These are phyloP conservation scores for Termitomyces sp. DNA, from an alignment of 768 basidiomycete genomes.

Conservation along the genomic window DNA sequence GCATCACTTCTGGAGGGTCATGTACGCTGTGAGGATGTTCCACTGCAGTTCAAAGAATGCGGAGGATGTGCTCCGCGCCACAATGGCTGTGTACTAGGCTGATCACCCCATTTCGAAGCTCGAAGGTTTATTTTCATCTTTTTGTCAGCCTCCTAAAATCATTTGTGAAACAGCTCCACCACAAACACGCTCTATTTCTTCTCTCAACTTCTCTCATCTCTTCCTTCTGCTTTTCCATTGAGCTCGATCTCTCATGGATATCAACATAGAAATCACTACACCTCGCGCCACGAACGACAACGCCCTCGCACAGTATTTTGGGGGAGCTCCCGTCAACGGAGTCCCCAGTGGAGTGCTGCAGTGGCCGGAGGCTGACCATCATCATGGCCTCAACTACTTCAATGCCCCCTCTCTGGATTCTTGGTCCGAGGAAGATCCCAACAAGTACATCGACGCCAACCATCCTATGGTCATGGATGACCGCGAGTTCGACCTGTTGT, in stretches of 20 bases:
- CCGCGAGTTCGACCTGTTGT: slow-evolving; percentile 13
- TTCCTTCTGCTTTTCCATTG: neutral
- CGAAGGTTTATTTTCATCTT: slow-evolving; percentile 6
- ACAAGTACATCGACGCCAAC: slow-evolving; percentile 9
- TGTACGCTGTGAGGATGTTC: neutral
- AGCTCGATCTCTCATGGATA: slow-evolving; percentile 7
- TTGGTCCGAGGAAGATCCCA: slow-evolving; percentile 8
- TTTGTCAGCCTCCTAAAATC: slow-evolving; percentile 13
- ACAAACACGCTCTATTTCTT: slow-evolving; percentile 7
- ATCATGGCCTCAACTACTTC: slow-evolving; percentile 1
- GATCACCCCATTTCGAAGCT: slow-evolving; percentile 3
- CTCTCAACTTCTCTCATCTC: neutral
- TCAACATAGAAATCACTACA: slow-evolving; percentile 12
- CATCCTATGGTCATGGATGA: slow-evolving; percentile 11
- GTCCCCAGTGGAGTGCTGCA: neutral
- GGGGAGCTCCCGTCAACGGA: neutral
- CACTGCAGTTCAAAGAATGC: neutral
- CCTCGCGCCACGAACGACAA: slow-evolving; percentile 8
- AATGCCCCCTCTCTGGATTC: slow-evolving; percentile 1
- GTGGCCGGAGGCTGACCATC: slow-evolving; percentile 15
- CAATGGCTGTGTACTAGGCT: neutral
- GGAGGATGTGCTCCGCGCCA: neutral
- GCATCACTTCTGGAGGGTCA: neutral
- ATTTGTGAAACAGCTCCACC: slow-evolving; percentile 11
- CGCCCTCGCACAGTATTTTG: slow-evolving; percentile 10